These are phyloP conservation scores for Fagopyrum homotropicum DNA, from an alignment of 148 eudicot genomes.

Conservation along the genomic window DNA sequence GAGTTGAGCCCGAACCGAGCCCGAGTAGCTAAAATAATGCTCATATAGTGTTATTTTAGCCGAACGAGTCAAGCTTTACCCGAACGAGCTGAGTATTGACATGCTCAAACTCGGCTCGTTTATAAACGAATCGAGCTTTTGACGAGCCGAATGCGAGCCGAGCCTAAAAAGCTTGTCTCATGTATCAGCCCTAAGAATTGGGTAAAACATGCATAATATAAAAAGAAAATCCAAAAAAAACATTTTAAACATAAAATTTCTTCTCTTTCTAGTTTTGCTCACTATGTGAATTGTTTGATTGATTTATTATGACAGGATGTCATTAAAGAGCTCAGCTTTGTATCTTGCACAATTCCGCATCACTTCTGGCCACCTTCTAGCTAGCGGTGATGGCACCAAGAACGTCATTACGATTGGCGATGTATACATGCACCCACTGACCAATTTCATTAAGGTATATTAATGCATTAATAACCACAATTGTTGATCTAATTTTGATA, in stretches of 20 bases:
- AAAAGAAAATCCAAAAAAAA: too few relatives aligned
- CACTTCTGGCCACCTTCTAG: constrained; percentile 45
- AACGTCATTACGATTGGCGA: constrained; percentile 48
- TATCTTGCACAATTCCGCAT: constrained; percentile 55
- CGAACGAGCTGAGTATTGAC: too few relatives aligned
- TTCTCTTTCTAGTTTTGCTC: not conserved
- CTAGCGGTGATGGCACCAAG: constrained; percentile 61
- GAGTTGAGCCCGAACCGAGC: too few relatives aligned
- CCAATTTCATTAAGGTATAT: constrained; percentile 58
- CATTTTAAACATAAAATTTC: too few relatives aligned
- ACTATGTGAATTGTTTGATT: not conserved
- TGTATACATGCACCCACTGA: constrained; percentile 59
- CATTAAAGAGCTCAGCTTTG: constrained; percentile 57
- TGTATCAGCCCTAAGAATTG: too few relatives aligned
- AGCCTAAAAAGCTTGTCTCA: too few relatives aligned
- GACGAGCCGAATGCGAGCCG: too few relatives aligned
- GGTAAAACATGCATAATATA: not conserved
- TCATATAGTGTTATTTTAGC: too few relatives aligned
- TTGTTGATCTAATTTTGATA: not conserved
- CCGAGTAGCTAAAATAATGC: too few relatives aligned
- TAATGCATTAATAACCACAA: not conserved
- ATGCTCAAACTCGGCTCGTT: too few relatives aligned
- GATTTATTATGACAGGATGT: constrained; percentile 35
- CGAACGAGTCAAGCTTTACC: too few relatives aligned
- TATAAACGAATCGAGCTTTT: too few relatives aligned